Conservation (phyloP, 805 yeast species). For the Metschnikowia amazonensis region DNA sequence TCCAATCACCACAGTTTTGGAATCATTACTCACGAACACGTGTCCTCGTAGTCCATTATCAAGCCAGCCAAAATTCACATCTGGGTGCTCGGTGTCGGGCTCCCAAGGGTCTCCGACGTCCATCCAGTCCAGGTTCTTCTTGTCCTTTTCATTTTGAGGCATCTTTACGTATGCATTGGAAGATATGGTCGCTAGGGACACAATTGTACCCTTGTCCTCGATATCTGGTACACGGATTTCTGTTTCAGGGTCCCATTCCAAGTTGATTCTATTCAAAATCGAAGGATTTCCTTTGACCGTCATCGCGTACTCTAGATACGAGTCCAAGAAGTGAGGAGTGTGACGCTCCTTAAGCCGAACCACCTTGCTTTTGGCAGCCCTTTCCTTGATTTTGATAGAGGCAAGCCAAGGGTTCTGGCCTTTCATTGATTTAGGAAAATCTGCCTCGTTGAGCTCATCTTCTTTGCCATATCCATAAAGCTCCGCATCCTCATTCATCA, state of each 20-base stretch:
- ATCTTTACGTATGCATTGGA: constrained; percentile 84
- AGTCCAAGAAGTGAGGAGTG: constrained; percentile 60
- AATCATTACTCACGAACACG: constrained; percentile 62
- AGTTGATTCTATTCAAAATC: constrained; percentile 32
- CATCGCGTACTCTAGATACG: constrained; percentile 57
- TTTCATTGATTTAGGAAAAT: constrained; percentile 34
- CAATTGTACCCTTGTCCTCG: constrained; percentile 66
- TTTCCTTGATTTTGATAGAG: constrained; percentile 26
- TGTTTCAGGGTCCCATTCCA: constrained; percentile 63
- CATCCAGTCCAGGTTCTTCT: constrained; percentile 73
- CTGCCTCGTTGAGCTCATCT: constrained; percentile 18
- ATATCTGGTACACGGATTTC: constrained; percentile 66
- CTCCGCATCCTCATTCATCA: background rate
- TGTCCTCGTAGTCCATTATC: constrained; percentile 86
- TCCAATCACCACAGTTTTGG: constrained; percentile 66
- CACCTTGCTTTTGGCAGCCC: constrained; percentile 19
- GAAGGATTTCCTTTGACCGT: constrained; percentile 37
- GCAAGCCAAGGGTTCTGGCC: constrained; percentile 41
- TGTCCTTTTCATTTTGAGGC: constrained; percentile 53
- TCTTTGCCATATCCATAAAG: background rate
- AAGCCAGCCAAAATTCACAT: constrained; percentile 81
- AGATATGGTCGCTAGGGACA: constrained; percentile 77
- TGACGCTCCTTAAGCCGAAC: constrained; percentile 35
- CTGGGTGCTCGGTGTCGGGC: constrained; percentile 53
- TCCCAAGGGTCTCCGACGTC: constrained; percentile 55